These are phyloP conservation scores for Acanthamoeba sp. DNA, from an alignment of 208 protist genomes.

Conservation along the genomic window DNA sequence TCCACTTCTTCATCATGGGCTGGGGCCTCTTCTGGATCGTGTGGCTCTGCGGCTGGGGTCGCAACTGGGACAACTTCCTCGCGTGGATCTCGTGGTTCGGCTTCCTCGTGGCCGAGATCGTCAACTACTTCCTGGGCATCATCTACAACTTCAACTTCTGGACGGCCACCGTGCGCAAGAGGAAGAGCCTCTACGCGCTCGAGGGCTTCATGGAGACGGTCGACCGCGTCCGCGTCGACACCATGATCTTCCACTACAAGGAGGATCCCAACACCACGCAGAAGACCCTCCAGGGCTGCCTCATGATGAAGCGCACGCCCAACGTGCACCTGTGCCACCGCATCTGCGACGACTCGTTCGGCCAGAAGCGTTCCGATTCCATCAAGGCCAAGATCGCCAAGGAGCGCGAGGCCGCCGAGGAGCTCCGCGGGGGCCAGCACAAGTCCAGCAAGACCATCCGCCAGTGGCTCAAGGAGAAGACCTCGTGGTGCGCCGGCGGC, in stretches of 20 bases:
- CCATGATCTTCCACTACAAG: slow-evolving; percentile 50
- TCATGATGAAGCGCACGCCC: slow-evolving; percentile 47
- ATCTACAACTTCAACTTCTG: slow-evolving; percentile 69
- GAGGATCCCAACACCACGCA: slow-evolving; percentile 59
- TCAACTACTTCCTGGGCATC: slow-evolving; percentile 57
- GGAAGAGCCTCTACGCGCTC: slow-evolving; percentile 26
- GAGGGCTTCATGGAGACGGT: slow-evolving; percentile 46
- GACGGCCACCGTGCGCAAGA: slow-evolving; percentile 33
- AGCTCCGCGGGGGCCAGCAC: background rate
- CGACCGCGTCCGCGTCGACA: slow-evolving; percentile 34
- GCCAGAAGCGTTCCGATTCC: slow-evolving; percentile 34
- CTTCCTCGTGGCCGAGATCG: slow-evolving; percentile 5
- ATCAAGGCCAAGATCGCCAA: background rate
- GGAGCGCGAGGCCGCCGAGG: background rate
- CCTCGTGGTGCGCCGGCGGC: background rate
- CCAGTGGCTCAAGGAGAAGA: slow-evolving; percentile 57
- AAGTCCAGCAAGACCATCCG: background rate
- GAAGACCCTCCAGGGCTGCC: slow-evolving; percentile 27
- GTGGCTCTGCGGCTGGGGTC: slow-evolving; percentile 31
- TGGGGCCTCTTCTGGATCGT: slow-evolving; percentile 51
- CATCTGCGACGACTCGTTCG: slow-evolving; percentile 49
- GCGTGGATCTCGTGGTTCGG: slow-evolving; percentile 39
- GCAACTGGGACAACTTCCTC: slow-evolving; percentile 41
- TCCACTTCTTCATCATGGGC: slow-evolving; percentile 66
- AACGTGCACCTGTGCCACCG: slow-evolving; percentile 10